A percentile compares a stretch with the other conserved stretches of the same genome.
phyloP scores from a whole-genome alignment of 495 filamentous ascomycete species.

The Hypoxylon intermedium region DNA sequence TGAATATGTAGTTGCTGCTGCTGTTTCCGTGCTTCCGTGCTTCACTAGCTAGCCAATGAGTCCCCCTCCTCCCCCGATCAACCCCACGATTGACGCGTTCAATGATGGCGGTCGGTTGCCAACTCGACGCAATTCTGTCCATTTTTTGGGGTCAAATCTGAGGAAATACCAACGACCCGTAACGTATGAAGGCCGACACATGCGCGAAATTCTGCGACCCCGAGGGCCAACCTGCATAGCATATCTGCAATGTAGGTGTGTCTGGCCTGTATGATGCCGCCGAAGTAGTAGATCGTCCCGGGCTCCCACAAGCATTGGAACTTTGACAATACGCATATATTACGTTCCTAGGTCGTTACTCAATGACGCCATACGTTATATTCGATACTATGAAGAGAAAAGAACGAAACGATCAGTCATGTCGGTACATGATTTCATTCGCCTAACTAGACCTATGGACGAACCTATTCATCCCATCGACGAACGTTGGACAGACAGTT shows the following conservation, averaged over 20 bases:
- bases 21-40: background rate
- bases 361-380: slow-evolving; percentile 26
- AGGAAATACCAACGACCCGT: background rate
- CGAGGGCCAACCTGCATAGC: slow-evolving; percentile 18
- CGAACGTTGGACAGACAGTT: background rate
- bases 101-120: slow-evolving; percentile 22
- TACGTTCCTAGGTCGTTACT: slow-evolving; percentile 6
- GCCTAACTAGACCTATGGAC: slow-evolving; percentile 3
- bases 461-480: slow-evolving; percentile 11
- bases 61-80: slow-evolving; percentile 15
- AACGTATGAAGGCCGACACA: slow-evolving; percentile 1
- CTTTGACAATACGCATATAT: slow-evolving; percentile 24
- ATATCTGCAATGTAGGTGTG: slow-evolving; percentile 20
- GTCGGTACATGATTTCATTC: slow-evolving; percentile 12
- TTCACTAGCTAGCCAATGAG: slow-evolving; percentile 4
- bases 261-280: slow-evolving; percentile 1
- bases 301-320: background rate
- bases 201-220: background rate
- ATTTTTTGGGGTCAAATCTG: slow-evolving; percentile 8
- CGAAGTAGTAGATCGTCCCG: slow-evolving; percentile 16
- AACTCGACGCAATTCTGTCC: slow-evolving; percentile 5
- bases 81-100: slow-evolving; percentile 20
- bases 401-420: slow-evolving; percentile 5
- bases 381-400: background rate
- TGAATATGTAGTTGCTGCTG: slow-evolving; percentile 6